Evolutionary conservation across 2,329 filamentous ascomycete species (phyloP).

Genomic region (Colletotrichum sp.): DNA sequence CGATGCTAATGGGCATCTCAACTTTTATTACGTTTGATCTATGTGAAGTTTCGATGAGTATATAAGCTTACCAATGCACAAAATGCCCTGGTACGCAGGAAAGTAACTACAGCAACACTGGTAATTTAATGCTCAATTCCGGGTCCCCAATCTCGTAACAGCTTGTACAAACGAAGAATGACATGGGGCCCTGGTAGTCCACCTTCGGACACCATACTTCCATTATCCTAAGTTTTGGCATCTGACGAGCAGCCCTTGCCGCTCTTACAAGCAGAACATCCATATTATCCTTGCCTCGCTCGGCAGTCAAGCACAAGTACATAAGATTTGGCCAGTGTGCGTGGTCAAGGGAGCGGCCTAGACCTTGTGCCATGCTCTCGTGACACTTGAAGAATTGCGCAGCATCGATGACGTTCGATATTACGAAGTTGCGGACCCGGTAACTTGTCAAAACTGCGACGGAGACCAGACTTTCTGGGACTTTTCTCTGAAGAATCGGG

Average conservation of each 20-base stretch:
- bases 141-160: background rate
- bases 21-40: background rate
- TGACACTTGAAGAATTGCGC: background rate
- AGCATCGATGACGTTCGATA: background rate
- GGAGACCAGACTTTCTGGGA: background rate
- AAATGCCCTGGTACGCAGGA: background rate
- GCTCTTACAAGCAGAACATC: background rate
- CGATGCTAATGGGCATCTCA: background rate
- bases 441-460: background rate
- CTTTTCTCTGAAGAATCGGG: background rate
- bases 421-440: background rate
- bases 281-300: background rate
- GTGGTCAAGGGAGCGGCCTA: background rate
- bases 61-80: too few species aligned
- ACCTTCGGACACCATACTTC: background rate
- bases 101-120: background rate
- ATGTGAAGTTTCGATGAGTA: background rate
- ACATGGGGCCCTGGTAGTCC: too few species aligned
- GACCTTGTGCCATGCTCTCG: background rate
- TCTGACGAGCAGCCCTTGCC: background rate
- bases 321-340: background rate
- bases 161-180: background rate
- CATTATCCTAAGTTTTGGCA: background rate
- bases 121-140: background rate
- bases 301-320: background rate